Evolutionary conservation across 1,139 yeast genomes (phyloP).

Genomic region (Suhomyces ambrosiae): DNA sequence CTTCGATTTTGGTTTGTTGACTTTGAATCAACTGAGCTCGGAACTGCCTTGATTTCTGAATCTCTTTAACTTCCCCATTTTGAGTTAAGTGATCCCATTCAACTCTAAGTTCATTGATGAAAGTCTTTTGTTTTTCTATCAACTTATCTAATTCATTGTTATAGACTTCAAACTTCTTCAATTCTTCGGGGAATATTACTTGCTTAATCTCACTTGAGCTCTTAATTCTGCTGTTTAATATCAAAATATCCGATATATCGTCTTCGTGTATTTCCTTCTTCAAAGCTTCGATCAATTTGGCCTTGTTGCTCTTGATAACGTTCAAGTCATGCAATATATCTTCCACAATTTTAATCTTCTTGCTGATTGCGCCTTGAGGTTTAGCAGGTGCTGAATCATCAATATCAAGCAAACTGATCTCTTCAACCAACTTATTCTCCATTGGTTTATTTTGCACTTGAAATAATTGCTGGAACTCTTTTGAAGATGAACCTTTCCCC

Average conservation of each 20-base stretch:
- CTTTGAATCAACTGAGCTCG: conserved; percentile 19
- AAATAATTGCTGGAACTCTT: conserved; percentile 36
- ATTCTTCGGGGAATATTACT: conserved; percentile 67
- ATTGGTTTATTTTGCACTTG: conserved; percentile 14
- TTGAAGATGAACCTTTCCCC: conserved; percentile 37
- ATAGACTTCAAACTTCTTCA: conserved; percentile 75
- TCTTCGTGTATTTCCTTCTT: conserved; percentile 76
- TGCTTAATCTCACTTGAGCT: conserved; percentile 59
- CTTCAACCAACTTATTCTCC: conserved; percentile 22
- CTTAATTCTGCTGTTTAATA: conserved; percentile 63
- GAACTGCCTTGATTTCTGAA: conserved; percentile 38
- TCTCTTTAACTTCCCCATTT: conserved; percentile 42
- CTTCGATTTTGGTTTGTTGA: conserved; percentile 38
- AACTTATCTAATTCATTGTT: conserved; percentile 69
- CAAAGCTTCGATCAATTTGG: conserved; percentile 60
- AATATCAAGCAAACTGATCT: conserved; percentile 61
- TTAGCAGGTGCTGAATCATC: conserved; percentile 45
- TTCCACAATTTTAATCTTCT: conserved; percentile 45
- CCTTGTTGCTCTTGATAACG: conserved; percentile 58
- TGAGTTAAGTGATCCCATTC: conserved; percentile 60
- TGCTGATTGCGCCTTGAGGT: conserved; percentile 21
- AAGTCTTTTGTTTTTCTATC: conserved; percentile 59
- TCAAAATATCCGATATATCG: conserved; percentile 78
- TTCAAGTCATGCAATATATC: conserved; percentile 49
- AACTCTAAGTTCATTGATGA: conserved; percentile 57